Evolutionary conservation across 331 rosid species (phyloP).

Genomic region (Ulmus americana): DNA sequence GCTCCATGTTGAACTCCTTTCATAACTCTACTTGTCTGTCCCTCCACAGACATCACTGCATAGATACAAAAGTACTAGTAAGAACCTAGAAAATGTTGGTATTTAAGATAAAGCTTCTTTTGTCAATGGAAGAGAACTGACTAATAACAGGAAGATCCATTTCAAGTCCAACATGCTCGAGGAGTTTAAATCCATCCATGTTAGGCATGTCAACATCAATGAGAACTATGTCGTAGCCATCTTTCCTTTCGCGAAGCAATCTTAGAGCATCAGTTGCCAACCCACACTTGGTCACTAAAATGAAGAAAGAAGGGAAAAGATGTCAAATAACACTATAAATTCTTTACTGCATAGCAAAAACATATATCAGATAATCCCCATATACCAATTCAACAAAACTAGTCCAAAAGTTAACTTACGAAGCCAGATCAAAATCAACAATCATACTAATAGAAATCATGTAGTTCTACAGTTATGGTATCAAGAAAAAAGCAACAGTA

Average conservation of each 20-base stretch:
- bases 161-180: conserved; percentile 95
- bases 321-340: conserved; percentile 15
- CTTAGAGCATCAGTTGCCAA: conserved; percentile 75
- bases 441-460: conserved; percentile 7
- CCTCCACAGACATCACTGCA: conserved; percentile 98
- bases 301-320: neutral
- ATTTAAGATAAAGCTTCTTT: conserved; percentile 31
- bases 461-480: neutral
- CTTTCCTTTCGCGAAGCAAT: conserved; percentile 82
- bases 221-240: conserved; percentile 84
- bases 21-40: conserved; percentile 89
- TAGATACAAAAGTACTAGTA: conserved; percentile 35
- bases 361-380: neutral
- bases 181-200: conserved; percentile 97
- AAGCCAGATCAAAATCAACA: conserved; percentile 22
- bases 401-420: conserved; percentile 17
- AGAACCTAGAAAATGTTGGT: conserved; percentile 23
- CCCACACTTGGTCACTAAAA: conserved; percentile 82
- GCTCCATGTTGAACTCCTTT: conserved; percentile 99
- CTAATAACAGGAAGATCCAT: conserved; percentile 99
- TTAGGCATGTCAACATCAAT: conserved; percentile 98
- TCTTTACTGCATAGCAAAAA: neutral
- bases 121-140: conserved; percentile 46
- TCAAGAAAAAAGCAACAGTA: neutral
- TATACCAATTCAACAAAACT: neutral